These are phyloP conservation scores for Geotrichum australiense DNA, from an alignment of 1,139 yeast genomes.

Conservation along the genomic window DNA sequence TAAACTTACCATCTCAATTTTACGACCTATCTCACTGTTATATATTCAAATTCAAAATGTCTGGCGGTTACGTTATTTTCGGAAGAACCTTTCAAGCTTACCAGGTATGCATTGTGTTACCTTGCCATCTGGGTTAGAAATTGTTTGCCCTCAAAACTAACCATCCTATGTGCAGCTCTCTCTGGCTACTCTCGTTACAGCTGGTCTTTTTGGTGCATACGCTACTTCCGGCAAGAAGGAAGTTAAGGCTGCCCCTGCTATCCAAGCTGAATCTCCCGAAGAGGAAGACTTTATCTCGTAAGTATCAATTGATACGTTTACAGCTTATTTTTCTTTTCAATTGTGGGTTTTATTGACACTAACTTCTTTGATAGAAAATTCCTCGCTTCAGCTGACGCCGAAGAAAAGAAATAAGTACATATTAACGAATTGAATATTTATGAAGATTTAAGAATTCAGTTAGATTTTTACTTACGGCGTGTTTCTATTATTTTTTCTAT, in stretches of 20 bases:
- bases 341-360: not conserved
- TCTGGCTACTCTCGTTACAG: constrained; percentile 33
- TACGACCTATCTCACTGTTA: not conserved
- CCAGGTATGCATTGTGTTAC: constrained; percentile 36
- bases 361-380: constrained; percentile 9
- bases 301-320: constrained; percentile 21
- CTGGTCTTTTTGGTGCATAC: constrained; percentile 28
- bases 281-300: constrained; percentile 71
- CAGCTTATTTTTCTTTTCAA: not conserved
- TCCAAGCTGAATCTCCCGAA: constrained; percentile 74
- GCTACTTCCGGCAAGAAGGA: constrained; percentile 35
- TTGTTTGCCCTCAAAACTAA: not conserved
- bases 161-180: constrained; percentile 26
- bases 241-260: constrained; percentile 55
- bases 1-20: not conserved
- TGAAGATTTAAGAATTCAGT: no score
- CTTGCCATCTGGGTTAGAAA: not conserved
- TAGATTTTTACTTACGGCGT: no score
- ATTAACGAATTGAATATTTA: not conserved
- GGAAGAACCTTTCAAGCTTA: constrained; percentile 75
- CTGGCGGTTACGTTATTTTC: constrained; percentile 69
- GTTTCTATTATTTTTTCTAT: no score
- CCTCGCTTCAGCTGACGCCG: constrained; percentile 15
- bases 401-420: constrained; percentile 18
- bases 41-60: constrained; percentile 43